Evolutionary conservation across 176 grass and related monocot species (phyloP).

Genomic region (Lolium perenne): DNA sequence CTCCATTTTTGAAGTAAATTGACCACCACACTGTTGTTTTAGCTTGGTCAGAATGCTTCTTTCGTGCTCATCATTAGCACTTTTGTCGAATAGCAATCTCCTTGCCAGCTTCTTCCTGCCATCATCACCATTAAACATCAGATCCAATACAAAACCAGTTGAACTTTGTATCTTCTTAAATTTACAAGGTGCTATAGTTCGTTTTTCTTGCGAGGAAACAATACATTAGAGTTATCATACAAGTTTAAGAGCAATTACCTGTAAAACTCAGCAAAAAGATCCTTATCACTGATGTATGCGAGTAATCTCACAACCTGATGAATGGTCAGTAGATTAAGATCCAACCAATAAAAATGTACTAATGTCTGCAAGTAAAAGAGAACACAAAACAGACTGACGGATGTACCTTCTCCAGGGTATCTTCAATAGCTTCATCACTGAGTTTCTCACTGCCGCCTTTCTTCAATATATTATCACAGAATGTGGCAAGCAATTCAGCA

Average conservation of each 20-base stretch:
- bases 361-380: slow-evolving; percentile 15
- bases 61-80: slow-evolving; percentile 95
- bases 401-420: slow-evolving; percentile 88
- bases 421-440: slow-evolving; percentile 97
- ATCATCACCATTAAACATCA: slow-evolving; percentile 37
- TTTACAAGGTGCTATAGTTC: background rate
- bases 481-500: slow-evolving; percentile 83
- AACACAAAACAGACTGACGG: slow-evolving; percentile 12
- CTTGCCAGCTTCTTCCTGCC: slow-evolving; percentile 92
- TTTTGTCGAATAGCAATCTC: slow-evolving; percentile 96
- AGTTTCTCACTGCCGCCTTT: slow-evolving; percentile 96
- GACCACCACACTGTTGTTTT: slow-evolving; percentile 90
- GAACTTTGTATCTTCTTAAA: slow-evolving; percentile 7
- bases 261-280: slow-evolving; percentile 95
- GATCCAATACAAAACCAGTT: background rate
- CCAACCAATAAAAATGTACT: background rate
- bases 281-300: slow-evolving; percentile 93
- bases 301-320: slow-evolving; percentile 92
- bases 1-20: slow-evolving; percentile 98
- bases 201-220: background rate
- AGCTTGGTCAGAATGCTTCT: slow-evolving; percentile 95
- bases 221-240: slow-evolving; percentile 18
- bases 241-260: slow-evolving; percentile 54
- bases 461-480: slow-evolving; percentile 95
- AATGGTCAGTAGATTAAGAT: slow-evolving; percentile 35